phyloP scores from a whole-genome alignment of 2,329 filamentous ascomycete species.

The Verticillium zaregamsianum region DNA sequence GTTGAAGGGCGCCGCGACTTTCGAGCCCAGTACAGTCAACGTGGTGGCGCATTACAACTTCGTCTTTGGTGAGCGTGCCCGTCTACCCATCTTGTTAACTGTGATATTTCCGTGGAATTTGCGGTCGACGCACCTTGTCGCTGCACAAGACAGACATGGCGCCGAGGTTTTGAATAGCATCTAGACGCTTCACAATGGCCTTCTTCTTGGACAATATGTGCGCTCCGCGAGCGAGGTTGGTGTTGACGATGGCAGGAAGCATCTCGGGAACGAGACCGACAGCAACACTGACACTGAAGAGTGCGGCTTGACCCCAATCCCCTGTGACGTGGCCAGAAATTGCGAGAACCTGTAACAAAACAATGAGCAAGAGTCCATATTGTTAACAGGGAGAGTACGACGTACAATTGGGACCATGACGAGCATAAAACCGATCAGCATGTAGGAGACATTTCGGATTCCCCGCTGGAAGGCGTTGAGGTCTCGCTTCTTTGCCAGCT shows the following conservation, averaged over 20 bases:
- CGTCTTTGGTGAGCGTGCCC: constrained; percentile 23
- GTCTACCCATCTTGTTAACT: constrained; percentile 10
- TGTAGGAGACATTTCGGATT: constrained; percentile 22
- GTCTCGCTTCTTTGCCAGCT: constrained; percentile 17
- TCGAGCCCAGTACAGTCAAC: constrained; percentile 14
- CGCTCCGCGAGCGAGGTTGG: constrained; percentile 21
- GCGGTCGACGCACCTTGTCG: constrained; percentile 13
- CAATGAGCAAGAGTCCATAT: neutral
- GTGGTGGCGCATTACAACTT: constrained; percentile 19
- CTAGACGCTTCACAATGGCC: constrained; percentile 28
- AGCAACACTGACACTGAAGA: constrained; percentile 24
- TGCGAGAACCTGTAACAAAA: constrained; percentile 14
- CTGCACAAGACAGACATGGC: constrained; percentile 24
- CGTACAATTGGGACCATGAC: constrained; percentile 24
- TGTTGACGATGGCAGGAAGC: constrained; percentile 24
- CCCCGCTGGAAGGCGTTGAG: constrained; percentile 22
- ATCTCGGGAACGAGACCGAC: constrained; percentile 24
- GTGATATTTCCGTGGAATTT: neutral
- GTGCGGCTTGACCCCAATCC: constrained; percentile 19
- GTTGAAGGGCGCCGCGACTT: constrained; percentile 17
- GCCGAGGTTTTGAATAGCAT: constrained; percentile 23
- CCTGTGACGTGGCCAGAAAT: constrained; percentile 19
- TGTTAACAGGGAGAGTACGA: neutral
- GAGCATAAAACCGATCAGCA: constrained; percentile 23
- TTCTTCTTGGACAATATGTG: constrained; percentile 25